Base-by-base conservation (phyloP, 305 asterid genomes). In the Andrographis paniculata region DNA sequence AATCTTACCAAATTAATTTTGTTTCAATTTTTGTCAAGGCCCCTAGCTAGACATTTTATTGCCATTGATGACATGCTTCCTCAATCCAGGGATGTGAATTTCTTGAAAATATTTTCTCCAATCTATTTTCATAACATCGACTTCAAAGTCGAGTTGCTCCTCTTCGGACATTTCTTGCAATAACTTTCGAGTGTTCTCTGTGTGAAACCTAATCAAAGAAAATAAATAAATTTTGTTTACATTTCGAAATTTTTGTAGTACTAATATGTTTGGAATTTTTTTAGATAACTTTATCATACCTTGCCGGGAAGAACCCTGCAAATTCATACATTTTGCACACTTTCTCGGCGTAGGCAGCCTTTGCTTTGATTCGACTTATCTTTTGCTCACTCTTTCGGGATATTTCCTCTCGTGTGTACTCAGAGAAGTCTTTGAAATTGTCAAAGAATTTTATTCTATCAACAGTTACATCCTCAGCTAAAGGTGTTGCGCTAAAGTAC, bases 311-410 rank as follows among this genome's bases (percentile, higher is more conserved):
- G 21, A 64, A 53, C 1, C 66, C 68, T 8, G 36, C 37, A 38
- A 64, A 69, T 16, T 60, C 76, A 16, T 64, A 64, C 48, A 57
- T 19, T 56, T 64, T 69, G 67, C 62, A 42, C 0, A 69, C 46
- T 38, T 57, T 60, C 42, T 64, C 51, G 7, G 63, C 71, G 7
- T 69, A 69, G 3, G 59, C 48, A 45, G 48, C 55, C 55, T 20
- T 60, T 13, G 65, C 68, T 20, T 35, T 56, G 48, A 56, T 36
- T n/a, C 15, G 59, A 6, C 24, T 48, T 20, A 17, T 0, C 35
- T 40, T 56, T 1, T 33, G 60, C 11, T 30, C 17, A 21, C 0
- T 14, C 31, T 38, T 52, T 2, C 12, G 53, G 0, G 9, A 20
- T 0, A 64, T 43, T 23, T 60, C 59, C 9, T 45, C 50, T 13